Percentiles rank a stretch among this genome's conserved stretches.
These are phyloP conservation scores for Hypoxylon sp. DNA, from an alignment of 2,329 filamentous ascomycete genomes.

Conservation along the genomic window DNA sequence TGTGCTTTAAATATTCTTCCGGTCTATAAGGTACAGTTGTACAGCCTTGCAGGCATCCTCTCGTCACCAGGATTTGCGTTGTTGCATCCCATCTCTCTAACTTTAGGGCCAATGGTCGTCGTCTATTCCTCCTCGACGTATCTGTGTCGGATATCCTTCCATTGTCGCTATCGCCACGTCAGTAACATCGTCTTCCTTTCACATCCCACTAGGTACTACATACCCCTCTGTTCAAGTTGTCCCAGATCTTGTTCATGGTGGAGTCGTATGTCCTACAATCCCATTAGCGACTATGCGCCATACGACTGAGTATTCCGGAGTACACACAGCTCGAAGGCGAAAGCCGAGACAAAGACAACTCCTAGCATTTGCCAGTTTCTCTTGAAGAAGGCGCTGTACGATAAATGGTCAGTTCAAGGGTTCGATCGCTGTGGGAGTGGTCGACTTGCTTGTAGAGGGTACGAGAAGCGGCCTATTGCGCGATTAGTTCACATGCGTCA, in stretches of 20 bases:
- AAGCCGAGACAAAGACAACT: conserved; percentile 87
- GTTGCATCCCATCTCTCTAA: conserved; percentile 5
- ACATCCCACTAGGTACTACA: conserved; percentile 56
- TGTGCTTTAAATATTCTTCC: conserved; percentile 31
- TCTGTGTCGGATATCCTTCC: conserved; percentile 97
- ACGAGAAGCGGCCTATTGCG: conserved; percentile 58
- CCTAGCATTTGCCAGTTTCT: conserved; percentile 90
- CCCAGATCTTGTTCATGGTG: conserved; percentile 87
- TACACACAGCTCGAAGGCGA: conserved; percentile 92
- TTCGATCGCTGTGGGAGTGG: conserved; percentile 34
- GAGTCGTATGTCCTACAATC: conserved; percentile 81
- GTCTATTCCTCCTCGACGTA: conserved; percentile 76
- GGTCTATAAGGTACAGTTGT: conserved; percentile 48
- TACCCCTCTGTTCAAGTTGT: conserved; percentile 92
- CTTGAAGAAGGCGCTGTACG: conserved; percentile 81
- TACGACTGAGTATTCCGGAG: conserved; percentile 26
- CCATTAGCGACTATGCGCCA: conserved; percentile 51
- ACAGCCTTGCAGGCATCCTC: conserved; percentile 29
- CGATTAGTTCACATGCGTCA: conserved; percentile 50
- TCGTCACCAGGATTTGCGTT: conserved; percentile 12
- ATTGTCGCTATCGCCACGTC: conserved; percentile 81
- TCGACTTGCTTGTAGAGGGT: conserved; percentile 72
- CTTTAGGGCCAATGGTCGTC: conserved; percentile 3
- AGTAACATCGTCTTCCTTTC: conserved; percentile 44
- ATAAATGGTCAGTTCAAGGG: conserved; percentile 45